Evolutionary conservation across 257 asterid genomes (phyloP), one percentile per base, ranked within the genome.

Genomic region (Osmanthus fragrans): DNA sequence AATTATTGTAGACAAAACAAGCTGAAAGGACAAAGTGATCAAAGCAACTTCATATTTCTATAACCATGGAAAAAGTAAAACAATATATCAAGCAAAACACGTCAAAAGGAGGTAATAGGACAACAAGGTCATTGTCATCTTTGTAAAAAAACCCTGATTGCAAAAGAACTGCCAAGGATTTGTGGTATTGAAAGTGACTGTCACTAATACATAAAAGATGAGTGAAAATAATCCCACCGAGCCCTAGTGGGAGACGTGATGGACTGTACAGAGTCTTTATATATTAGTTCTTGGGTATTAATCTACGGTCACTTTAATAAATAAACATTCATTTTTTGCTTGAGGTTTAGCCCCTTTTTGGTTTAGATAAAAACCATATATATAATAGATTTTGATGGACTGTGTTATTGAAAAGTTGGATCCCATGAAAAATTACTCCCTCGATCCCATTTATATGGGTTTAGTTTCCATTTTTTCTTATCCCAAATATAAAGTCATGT

Each of bases 41-140:
- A 82, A 82, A 85, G 84, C 81, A 80, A 79, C 76, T 51, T 79
- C 80, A 79, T 73, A 21, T 76, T 73, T 77, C 71, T 60, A 70
- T 70, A 76, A 84, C 77, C 82, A 78, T 6, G 34, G 37, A 72
- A 81, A 75, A 68, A 51, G 80, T 78, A 79, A 81, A 69, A 81
- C 47, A 51, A 45, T 54, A 45, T 54, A 64, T 21, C 51, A 19
- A 34, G 37, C 56, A 34, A 32, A 37, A 45, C 34, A 66, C 29
- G 47, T 30, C 63, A 56, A 73, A 76, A 63, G 10, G 45, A 63
- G 73, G 71, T 69, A 74, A 71, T 71, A 73, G 49, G 49, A 77
- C 70, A 80, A 13, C 21, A 54, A 42, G 76, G 77, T 66, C 81
- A 72, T 3, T 33, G 51, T 73, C 75, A 60, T 64, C 78, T 80